Base-by-base conservation (phyloP, 495 filamentous ascomycete species). In the Aspergillus panamensis region DNA sequence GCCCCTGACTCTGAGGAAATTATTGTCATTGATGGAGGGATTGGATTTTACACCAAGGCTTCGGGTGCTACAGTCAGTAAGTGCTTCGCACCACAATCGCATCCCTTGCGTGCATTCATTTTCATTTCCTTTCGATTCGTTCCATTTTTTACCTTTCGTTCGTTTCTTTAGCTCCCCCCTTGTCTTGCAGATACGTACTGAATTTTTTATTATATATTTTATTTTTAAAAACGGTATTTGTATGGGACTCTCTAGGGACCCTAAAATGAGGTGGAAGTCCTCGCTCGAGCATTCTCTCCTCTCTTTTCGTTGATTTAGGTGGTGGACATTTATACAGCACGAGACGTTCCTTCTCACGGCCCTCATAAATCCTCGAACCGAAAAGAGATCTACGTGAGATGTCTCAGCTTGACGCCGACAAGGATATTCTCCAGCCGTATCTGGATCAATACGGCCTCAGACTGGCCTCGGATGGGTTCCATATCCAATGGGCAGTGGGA, bases 401-500 rank as follows among this genome's bases (percentile, higher is more conserved):
- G 58, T 59, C 58, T 52, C 61, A 52, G 31, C n/a, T 53, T 33
- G 64, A 61, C 40, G 50, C 50, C 39, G 64, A 66, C 48, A 66
- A 63, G 44, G 61, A 62, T 30, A 39, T 57, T 51, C 61, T 63
- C n/a, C 55, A 60, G 17, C 44, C 56, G 9, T 51, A 60, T 48
- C 48, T 66, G 31, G 53, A 47, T 40, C 47, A 63, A 32, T 61
- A 51, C 45, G 57, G 60, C n/a, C 71, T 77, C 45, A 69, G 71
- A 54, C 35, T 75, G 30, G 70, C 73, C 29, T 57, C 66, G 1
- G 70, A 76, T 61, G 70, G 69, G 2, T 60, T 58, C 47, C 72
- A 72, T 58, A 66, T 78, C 25, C 66, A 69, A 53, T 79, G 74
- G 73, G 54, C 57, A 13, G 44, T 62, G 12, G 63, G 67, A 6